Base-by-base conservation (phyloP, 768 basidiomycete genomes). In the Lepiota subincarnata region DNA sequence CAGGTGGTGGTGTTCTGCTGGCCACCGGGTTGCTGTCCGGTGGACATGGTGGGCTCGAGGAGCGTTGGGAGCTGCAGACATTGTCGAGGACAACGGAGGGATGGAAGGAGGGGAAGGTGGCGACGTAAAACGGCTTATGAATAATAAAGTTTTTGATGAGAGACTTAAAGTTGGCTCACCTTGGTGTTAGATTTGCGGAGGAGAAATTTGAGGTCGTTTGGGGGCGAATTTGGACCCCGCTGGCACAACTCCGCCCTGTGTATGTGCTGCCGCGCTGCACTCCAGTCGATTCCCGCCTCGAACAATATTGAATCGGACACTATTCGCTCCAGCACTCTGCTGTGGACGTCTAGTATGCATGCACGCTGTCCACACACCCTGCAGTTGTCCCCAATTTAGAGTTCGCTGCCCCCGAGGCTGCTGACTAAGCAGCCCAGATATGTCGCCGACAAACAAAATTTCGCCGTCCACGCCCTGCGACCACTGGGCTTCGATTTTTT, bases 91-190 rank as follows among this genome's bases (percentile, higher is more conserved):
- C 50, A 62, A 59, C 59, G 62, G 56, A 47, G 56, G 60, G 55
- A 52, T 62, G 50, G 58, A 58, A 58, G 62, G 56, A 59, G 64
- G 58, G 50, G 45, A 58, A 66, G 60, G 64, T 60, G 57, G 31
- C 31, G 50, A 60, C 66, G 64, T 68, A 66, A 64, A 66, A 74
- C 63, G 73, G 70, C 64, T 62, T 68, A 63, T 56, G 66, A 69
- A 71, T 74, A 79, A 77, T 83, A 82, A 76, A 81, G 80, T 81
- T 82, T 72, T 72, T 67, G 72, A 76, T 80, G 73, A 68, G 61
- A 57, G 64, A 61, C 64, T 69, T 75, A 83, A 82, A 81, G 81
- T 85, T 84, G 81, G 77, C 83, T 81, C 75, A 84, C 83, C 81
- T 80, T 79, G 72, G 70, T 75, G 73, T 73, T 76, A 66, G 72